These are phyloP conservation scores for Starmerella etchellsii DNA, from an alignment of 805 yeast species.

Conservation along the genomic window DNA sequence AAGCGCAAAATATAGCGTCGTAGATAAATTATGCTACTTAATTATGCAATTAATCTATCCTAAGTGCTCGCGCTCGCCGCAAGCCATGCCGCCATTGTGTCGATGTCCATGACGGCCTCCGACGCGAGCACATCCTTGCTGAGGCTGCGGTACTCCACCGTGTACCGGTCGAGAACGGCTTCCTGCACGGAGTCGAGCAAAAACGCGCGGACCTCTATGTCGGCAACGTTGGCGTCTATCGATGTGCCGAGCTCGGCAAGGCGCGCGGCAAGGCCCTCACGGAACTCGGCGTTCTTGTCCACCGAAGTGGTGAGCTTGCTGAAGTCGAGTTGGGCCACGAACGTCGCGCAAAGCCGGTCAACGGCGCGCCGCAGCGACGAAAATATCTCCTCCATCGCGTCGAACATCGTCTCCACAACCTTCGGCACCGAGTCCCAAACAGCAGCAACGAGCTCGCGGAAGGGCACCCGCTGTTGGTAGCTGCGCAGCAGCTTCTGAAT, in stretches of 20 bases:
- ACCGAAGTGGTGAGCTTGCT: slow-evolving; percentile 30
- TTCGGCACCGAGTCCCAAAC: slow-evolving; percentile 64
- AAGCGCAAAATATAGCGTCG: neutral
- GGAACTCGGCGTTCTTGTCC: slow-evolving; percentile 27
- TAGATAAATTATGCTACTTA: neutral
- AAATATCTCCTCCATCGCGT: slow-evolving; percentile 62
- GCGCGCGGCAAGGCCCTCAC: slow-evolving; percentile 34
- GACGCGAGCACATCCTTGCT: slow-evolving; percentile 22
- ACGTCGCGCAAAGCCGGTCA: slow-evolving; percentile 10
- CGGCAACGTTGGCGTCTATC: slow-evolving; percentile 35
- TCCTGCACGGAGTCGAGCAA: slow-evolving; percentile 57
- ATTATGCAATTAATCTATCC: no score
- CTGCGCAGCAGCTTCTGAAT: slow-evolving; percentile 37
- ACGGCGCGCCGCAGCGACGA: slow-evolving; percentile 59
- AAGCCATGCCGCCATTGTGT: slow-evolving; percentile 39
- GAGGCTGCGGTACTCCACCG: slow-evolving; percentile 33
- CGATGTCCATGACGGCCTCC: slow-evolving; percentile 50
- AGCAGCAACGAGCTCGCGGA: slow-evolving; percentile 33
- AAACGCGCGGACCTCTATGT: slow-evolving; percentile 37
- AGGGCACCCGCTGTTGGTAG: slow-evolving; percentile 11
- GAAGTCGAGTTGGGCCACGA: neutral
- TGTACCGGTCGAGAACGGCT: slow-evolving; percentile 45
- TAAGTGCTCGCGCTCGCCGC: no score
- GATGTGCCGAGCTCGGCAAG: slow-evolving; percentile 48
- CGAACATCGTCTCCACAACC: slow-evolving; percentile 69